Conservation (phyloP, 768 basidiomycete genomes). For the Tremella yokohamensis region DNA sequence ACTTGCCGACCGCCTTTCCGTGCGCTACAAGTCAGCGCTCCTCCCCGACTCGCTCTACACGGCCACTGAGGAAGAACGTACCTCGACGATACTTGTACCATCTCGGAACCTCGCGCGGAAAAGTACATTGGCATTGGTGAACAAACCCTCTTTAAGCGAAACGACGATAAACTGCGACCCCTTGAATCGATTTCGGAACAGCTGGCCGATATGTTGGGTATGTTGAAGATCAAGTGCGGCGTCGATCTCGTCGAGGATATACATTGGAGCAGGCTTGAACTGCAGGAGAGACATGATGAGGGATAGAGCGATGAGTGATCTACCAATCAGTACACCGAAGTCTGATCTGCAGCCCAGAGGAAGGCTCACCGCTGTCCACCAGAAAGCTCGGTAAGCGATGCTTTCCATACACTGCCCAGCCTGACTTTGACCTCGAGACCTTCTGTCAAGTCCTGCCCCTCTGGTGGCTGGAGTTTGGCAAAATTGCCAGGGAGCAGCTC, state of each 20-base stretch:
- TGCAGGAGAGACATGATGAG: slow-evolving; percentile 98
- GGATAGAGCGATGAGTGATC: slow-evolving; percentile 93
- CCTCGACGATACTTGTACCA: slow-evolving; percentile 84
- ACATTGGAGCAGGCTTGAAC: slow-evolving; percentile 98
- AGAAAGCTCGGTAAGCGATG: slow-evolving; percentile 91
- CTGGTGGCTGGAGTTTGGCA: slow-evolving; percentile 88
- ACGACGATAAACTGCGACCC: slow-evolving; percentile 98
- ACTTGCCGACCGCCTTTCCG: slow-evolving; percentile 24
- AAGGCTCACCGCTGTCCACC: slow-evolving; percentile 82
- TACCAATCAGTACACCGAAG: slow-evolving; percentile 47
- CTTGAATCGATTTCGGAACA: slow-evolving; percentile 96
- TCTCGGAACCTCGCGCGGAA: slow-evolving; percentile 91
- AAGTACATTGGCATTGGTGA: slow-evolving; percentile 94
- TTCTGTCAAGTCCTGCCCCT: slow-evolving; percentile 86
- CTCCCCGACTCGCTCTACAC: slow-evolving; percentile 2
- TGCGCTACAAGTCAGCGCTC: slow-evolving; percentile 14
- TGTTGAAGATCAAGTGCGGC: slow-evolving; percentile 86
- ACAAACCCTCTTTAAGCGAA: slow-evolving; percentile 90
- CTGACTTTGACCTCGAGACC: slow-evolving; percentile 97
- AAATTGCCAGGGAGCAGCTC: slow-evolving; percentile 95
- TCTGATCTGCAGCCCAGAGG: not conserved
- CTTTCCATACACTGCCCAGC: slow-evolving; percentile 94
- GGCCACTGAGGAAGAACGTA: slow-evolving; percentile 23
- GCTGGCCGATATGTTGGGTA: slow-evolving; percentile 86
- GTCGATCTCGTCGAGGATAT: slow-evolving; percentile 98